Percentiles rank a stretch among this genome's conserved stretches.
phyloP scores from a whole-genome alignment of 2,329 filamentous ascomycete genomes.

The Aspergillus viridinutans region DNA sequence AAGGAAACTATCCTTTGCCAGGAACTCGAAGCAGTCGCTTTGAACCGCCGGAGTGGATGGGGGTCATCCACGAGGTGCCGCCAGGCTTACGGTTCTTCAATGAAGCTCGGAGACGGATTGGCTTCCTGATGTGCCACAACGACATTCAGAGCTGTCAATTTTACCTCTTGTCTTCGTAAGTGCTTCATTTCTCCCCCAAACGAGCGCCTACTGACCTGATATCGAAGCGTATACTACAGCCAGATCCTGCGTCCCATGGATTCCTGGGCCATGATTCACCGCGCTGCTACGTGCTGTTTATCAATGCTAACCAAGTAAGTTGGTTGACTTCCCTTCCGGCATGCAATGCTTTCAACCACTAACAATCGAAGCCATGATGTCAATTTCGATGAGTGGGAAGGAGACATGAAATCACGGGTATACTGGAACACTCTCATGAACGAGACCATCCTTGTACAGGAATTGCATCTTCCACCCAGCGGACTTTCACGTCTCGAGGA shows the following conservation, averaged over 20 bases:
- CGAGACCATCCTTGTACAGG: slow-evolving; percentile 53
- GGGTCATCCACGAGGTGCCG: slow-evolving; percentile 37
- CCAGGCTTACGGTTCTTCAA: slow-evolving; percentile 52
- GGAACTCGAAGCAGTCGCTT: slow-evolving; percentile 32
- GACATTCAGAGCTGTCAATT: slow-evolving; percentile 51
- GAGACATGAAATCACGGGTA: slow-evolving; percentile 53
- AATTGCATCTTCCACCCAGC: slow-evolving; percentile 50
- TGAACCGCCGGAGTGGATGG: slow-evolving; percentile 37
- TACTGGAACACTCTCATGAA: slow-evolving; percentile 56
- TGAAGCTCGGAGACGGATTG: slow-evolving; percentile 50
- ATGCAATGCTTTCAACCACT: slow-evolving; percentile 1
- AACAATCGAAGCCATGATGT: slow-evolving; percentile 31
- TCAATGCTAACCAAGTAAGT: slow-evolving; percentile 44
- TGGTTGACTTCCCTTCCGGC: neutral
- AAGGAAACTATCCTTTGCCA: slow-evolving; percentile 46
- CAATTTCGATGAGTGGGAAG: slow-evolving; percentile 50
- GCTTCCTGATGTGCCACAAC: slow-evolving; percentile 50
- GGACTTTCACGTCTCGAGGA: slow-evolving; percentile 50
- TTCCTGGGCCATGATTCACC: slow-evolving; percentile 51
- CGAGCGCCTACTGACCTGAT: slow-evolving; percentile 8
- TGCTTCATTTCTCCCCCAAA: neutral
- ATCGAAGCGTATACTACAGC: slow-evolving; percentile 45
- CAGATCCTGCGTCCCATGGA: slow-evolving; percentile 52
- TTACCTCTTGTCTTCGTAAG: slow-evolving; percentile 48
- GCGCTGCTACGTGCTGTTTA: slow-evolving; percentile 50